Conservation (phyloP, 306 rosid genomes). For the Echinosophora koreensis region DNA sequence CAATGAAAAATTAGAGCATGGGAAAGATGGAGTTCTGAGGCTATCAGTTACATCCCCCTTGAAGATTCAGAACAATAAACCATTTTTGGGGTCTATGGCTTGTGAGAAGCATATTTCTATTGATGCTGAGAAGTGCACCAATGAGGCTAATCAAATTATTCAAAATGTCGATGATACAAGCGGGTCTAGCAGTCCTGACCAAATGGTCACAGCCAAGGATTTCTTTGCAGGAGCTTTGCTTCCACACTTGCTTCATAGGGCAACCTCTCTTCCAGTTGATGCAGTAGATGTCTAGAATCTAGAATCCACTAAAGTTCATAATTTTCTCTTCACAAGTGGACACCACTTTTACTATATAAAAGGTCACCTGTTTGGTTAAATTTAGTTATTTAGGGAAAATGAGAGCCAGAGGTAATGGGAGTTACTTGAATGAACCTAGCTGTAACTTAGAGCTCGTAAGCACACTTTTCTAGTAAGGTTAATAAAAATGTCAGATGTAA, state of each 20-base stretch:
- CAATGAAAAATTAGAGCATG: constrained; percentile 49
- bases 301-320: constrained; percentile 28
- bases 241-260: constrained; percentile 82
- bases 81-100: constrained; percentile 41
- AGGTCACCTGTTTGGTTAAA: constrained; percentile 24
- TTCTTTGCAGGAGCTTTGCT: constrained; percentile 68
- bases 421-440: constrained; percentile 35
- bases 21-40: constrained; percentile 45
- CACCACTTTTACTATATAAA: constrained; percentile 22
- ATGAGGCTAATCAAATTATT: constrained; percentile 47
- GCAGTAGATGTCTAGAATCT: constrained; percentile 73
- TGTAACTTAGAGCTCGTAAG: constrained; percentile 41
- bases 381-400: constrained; percentile 40
- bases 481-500: constrained; percentile 42
- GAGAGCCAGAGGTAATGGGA: constrained; percentile 34
- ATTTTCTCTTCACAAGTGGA: constrained; percentile 40
- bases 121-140: constrained; percentile 47
- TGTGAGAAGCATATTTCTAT: constrained; percentile 47
- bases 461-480: constrained; percentile 43
- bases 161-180: constrained; percentile 44
- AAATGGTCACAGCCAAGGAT: constrained; percentile 63
- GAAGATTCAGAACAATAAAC: constrained; percentile 46
- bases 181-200: constrained; percentile 58
- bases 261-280: constrained; percentile 97
- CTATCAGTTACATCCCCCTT: constrained; percentile 42